Evolutionary conservation across 1,284 basidiomycete species (phyloP).

Genomic region (Apiotrichum mycotoxinovorans): DNA sequence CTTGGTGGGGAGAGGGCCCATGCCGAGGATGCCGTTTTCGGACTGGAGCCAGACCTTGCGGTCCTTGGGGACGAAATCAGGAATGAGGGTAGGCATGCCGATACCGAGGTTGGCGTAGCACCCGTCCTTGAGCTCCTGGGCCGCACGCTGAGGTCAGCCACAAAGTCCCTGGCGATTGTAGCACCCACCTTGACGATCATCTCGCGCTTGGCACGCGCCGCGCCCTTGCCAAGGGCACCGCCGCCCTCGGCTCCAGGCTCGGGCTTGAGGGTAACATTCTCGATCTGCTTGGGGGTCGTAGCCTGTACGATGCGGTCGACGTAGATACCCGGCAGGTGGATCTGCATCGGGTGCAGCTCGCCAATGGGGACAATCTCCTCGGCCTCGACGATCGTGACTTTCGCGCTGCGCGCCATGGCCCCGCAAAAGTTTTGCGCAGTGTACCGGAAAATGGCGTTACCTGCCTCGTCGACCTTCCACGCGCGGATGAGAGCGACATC

Average conservation of each 20-base stretch:
- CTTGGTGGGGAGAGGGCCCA: constrained; percentile 88
- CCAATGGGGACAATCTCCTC: constrained; percentile 89
- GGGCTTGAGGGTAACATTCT: constrained; percentile 59
- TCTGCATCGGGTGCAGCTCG: constrained; percentile 72
- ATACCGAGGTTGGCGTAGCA: constrained; percentile 70
- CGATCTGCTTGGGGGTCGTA: constrained; percentile 72
- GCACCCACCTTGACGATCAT: constrained; percentile 57
- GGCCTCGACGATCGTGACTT: constrained; percentile 79
- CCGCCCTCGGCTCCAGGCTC: constrained; percentile 29
- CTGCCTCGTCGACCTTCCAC: constrained; percentile 91
- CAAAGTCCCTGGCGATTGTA: no score
- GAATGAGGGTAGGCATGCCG: constrained; percentile 91
- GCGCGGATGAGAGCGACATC: constrained; percentile 87
- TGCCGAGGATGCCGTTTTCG: constrained; percentile 91
- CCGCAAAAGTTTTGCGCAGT: constrained; percentile 83
- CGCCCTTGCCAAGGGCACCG: constrained; percentile 47
- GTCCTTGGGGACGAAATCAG: constrained; percentile 70
- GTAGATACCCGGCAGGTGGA: constrained; percentile 79
- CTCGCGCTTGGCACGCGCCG: constrained; percentile 54
- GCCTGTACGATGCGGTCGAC: constrained; percentile 81
- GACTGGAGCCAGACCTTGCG: constrained; percentile 83
- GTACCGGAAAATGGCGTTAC: constrained; percentile 81
- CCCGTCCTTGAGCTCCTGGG: constrained; percentile 85
- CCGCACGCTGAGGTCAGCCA: constrained; percentile 55
- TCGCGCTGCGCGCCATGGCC: constrained; percentile 84